These are phyloP conservation scores for Serpula lacrymans DNA, from an alignment of 768 basidiomycete species.

Conservation along the genomic window DNA sequence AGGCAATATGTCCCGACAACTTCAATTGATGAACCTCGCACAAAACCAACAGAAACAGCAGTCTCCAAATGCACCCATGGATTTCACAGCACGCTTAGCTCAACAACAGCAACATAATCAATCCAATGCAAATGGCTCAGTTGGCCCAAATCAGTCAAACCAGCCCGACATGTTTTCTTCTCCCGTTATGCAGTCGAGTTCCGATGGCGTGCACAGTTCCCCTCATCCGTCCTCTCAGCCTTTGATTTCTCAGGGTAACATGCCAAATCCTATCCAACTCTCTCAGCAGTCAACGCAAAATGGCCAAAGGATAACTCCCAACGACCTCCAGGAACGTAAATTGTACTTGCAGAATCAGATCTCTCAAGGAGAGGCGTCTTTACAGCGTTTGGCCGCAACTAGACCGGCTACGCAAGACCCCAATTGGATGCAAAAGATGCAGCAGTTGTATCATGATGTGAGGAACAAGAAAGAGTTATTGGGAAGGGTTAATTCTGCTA, in stretches of 20 bases:
- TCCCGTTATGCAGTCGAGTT: constrained; percentile 35
- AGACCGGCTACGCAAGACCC: constrained; percentile 14
- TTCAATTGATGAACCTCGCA: constrained; percentile 45
- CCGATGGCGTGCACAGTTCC: constrained; percentile 47
- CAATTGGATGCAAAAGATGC: constrained; percentile 12
- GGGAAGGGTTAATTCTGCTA: constrained; percentile 30
- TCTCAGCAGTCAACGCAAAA: constrained; percentile 12
- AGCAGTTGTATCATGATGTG: constrained; percentile 17
- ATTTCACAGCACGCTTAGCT: constrained; percentile 31
- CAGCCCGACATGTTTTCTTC: constrained; percentile 47
- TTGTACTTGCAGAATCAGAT: constrained; percentile 8
- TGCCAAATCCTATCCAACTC: constrained; percentile 5
- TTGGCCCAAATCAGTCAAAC: constrained; percentile 35
- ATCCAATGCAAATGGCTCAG: constrained; percentile 22
- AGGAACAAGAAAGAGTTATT: constrained; percentile 37
- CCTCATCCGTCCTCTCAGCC: constrained; percentile 35
- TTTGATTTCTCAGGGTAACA: constrained; percentile 18
- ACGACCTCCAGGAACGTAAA: constrained; percentile 23
- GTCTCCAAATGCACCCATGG: constrained; percentile 29
- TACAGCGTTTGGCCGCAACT: constrained; percentile 5
- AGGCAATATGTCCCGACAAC: constrained; percentile 36
- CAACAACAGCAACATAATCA: constrained; percentile 29
- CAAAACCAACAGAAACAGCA: constrained; percentile 46
- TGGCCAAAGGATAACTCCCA: constrained; percentile 18
- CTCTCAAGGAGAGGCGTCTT: constrained; percentile 10